A percentile compares a stretch with the other conserved stretches of the same genome.
phyloP scores from a whole-genome alignment of 495 filamentous ascomycete species.

The Aspergillus avenaceus region DNA sequence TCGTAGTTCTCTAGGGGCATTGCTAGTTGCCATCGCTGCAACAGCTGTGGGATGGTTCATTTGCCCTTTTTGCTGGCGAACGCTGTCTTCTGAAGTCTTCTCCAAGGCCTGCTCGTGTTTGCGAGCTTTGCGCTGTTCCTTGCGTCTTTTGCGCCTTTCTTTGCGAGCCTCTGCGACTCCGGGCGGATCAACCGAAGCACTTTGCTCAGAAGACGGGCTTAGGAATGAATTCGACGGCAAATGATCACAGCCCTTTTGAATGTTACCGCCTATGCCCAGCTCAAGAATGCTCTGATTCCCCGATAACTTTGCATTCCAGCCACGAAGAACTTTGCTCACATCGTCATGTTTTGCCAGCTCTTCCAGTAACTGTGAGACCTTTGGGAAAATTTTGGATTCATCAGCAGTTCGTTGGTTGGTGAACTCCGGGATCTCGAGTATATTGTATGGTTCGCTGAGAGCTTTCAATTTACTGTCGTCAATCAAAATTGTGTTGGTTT shows the following conservation, averaged over 20 bases:
- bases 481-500: slow-evolving; percentile 84
- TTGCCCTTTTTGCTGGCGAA: not conserved
- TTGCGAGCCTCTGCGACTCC: slow-evolving; percentile 8
- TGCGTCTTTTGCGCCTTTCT: slow-evolving; percentile 12
- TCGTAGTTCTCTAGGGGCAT: not conserved
- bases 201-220: not conserved
- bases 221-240: not conserved
- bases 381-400: slow-evolving; percentile 28
- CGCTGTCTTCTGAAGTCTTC: slow-evolving; percentile 6
- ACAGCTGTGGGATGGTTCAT: not conserved
- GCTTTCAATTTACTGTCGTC: slow-evolving; percentile 83
- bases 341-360: slow-evolving; percentile 32
- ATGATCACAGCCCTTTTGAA: not conserved
- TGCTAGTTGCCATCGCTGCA: not conserved
- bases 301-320: slow-evolving; percentile 18
- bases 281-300: slow-evolving; percentile 20
- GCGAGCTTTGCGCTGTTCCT: slow-evolving; percentile 11
- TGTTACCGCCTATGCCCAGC: slow-evolving; percentile 10
- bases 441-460: slow-evolving; percentile 75
- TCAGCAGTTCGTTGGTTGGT: slow-evolving; percentile 20
- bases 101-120: slow-evolving; percentile 9
- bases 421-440: slow-evolving; percentile 78
- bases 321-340: slow-evolving; percentile 33
- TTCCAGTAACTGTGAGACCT: slow-evolving; percentile 30
- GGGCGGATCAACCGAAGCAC: not conserved